Conservation (phyloP, 2,329 filamentous ascomycete genomes). For the Beauveria varroae region DNA sequence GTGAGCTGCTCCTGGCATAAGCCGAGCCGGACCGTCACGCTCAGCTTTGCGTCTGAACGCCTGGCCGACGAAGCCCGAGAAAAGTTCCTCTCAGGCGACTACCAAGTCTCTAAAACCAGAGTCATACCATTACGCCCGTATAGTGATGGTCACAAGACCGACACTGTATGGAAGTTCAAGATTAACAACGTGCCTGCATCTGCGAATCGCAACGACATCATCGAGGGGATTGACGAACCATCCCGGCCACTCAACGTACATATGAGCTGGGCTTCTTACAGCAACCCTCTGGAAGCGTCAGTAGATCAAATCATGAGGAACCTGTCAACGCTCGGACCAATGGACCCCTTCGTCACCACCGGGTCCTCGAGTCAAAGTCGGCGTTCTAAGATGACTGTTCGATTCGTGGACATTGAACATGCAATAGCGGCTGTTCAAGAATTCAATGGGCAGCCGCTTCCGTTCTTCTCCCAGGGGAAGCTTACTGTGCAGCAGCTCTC, state of each 20-base stretch:
- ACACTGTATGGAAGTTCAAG: neutral
- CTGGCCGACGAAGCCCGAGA: neutral
- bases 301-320: neutral
- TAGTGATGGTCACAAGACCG: neutral
- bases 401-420: neutral
- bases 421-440: neutral
- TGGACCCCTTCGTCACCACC: neutral
- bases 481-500: conserved; percentile 7
- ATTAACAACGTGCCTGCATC: neutral
- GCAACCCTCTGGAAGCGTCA: neutral
- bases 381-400: conserved; percentile 1
- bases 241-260: neutral
- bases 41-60: neutral
- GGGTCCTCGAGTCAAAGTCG: neutral
- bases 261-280: neutral
- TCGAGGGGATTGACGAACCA: neutral
- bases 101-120: neutral
- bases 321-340: neutral
- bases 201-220: neutral
- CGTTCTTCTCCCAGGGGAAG: neutral
- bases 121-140: neutral
- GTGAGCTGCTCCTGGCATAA: conserved; percentile 11
- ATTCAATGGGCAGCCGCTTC: neutral
- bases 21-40: neutral
- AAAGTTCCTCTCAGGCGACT: neutral